These are phyloP conservation scores for Rauvolfia tetraphylla DNA, from an alignment of 257 asterid genomes.

Conservation along the genomic window DNA sequence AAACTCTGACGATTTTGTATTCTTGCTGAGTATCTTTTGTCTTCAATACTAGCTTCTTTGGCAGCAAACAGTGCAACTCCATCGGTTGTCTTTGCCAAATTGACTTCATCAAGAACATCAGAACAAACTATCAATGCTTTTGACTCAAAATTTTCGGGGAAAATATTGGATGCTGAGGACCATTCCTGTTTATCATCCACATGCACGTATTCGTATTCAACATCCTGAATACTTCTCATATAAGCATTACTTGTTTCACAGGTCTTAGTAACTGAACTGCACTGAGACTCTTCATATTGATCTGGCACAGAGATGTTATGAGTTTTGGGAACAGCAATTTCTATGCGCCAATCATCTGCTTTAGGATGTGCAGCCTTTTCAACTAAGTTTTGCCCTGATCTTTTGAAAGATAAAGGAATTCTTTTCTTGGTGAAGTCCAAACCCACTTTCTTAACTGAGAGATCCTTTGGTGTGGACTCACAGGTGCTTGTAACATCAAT, in stretches of 20 bases:
- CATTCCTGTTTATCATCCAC: conserved; percentile 69
- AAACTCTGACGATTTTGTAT: conserved; percentile 67
- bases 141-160: conserved; percentile 51
- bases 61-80: conserved; percentile 53
- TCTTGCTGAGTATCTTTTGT: conserved; percentile 55
- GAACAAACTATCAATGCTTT: conserved; percentile 38
- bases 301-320: conserved; percentile 38
- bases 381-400: conserved; percentile 38
- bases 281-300: conserved; percentile 65
- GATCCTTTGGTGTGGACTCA: conserved; percentile 50
- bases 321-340: conserved; percentile 67
- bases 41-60: conserved; percentile 64
- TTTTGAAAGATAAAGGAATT: conserved; percentile 59
- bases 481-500: conserved; percentile 57
- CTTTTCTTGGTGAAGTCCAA: conserved; percentile 43
- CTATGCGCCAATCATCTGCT: conserved; percentile 71
- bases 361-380: conserved; percentile 60
- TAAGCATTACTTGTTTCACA: conserved; percentile 43
- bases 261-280: conserved; percentile 64
- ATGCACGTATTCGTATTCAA: conserved; percentile 56
- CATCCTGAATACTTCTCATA: conserved; percentile 40
- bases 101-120: conserved; percentile 48
- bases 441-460: conserved; percentile 39
- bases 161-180: conserved; percentile 62
- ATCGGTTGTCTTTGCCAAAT: conserved; percentile 55